phyloP scores from a whole-genome alignment of 2,329 filamentous ascomycete species.

The Arachnopeziza araneosa region DNA sequence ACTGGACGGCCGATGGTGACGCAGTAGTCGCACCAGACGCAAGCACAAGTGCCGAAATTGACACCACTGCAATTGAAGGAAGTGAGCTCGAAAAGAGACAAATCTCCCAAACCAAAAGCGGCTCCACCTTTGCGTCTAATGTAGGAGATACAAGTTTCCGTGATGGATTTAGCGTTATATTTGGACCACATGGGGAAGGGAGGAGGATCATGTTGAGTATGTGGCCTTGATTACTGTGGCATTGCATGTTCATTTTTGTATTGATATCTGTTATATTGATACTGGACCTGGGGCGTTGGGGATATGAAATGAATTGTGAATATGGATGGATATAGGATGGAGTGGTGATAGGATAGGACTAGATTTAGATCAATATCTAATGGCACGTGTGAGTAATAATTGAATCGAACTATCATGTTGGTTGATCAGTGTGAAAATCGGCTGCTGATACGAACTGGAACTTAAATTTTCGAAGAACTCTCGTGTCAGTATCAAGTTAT shows the following conservation, averaged over 20 bases:
- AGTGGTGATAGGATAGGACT: too few relatives aligned
- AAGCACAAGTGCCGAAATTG: background rate
- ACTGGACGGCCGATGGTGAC: background rate
- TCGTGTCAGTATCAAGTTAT: too few relatives aligned
- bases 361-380: too few relatives aligned
- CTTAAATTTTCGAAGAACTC: too few relatives aligned
- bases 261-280: background rate
- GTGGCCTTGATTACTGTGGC: slow-evolving; percentile 20
- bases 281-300: too few relatives aligned
- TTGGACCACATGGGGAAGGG: slow-evolving; percentile 9
- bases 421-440: too few relatives aligned
- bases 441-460: too few relatives aligned
- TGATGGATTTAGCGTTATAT: slow-evolving; percentile 8
- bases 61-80: background rate
- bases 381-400: too few relatives aligned
- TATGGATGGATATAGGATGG: too few relatives aligned
- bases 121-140: background rate
- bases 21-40: background rate
- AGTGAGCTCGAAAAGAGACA: background rate
- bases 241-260: background rate
- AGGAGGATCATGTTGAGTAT: slow-evolving; percentile 7
- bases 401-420: too few relatives aligned
- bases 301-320: too few relatives aligned
- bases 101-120: background rate
- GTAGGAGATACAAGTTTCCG: slow-evolving; percentile 3